A percentile compares a stretch with the other conserved stretches of the same genome.
phyloP scores from a whole-genome alignment of 257 asterid species.

The Jasminum sambac region DNA sequence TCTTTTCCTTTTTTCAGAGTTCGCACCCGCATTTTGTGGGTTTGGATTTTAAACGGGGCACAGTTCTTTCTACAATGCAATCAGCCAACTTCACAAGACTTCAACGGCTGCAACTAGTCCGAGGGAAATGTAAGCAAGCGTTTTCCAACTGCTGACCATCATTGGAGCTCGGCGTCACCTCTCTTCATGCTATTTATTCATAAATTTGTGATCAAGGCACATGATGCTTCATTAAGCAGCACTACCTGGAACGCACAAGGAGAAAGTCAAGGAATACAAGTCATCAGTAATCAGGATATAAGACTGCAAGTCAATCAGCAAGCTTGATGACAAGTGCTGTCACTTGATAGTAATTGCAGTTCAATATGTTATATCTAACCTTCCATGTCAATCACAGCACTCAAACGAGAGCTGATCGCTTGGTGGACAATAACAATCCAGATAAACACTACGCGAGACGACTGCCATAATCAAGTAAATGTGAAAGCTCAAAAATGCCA shows the following conservation, averaged over 20 bases:
- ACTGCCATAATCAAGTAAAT: not conserved
- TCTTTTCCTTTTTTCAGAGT: no score
- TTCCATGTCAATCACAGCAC: not conserved
- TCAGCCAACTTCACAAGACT: not conserved
- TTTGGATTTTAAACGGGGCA: no score
- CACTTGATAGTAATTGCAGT: no score
- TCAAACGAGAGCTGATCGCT: not conserved
- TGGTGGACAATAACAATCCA: slow-evolving; percentile 2
- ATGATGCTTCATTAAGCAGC: slow-evolving; percentile 2
- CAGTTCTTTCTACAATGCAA: not conserved
- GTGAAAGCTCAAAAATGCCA: slow-evolving; percentile 66
- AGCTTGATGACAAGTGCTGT: no score
- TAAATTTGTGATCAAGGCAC: not conserved
- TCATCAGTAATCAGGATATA: not conserved
- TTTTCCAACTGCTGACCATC: not conserved
- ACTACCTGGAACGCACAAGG: not conserved
- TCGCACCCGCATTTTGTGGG: no score
- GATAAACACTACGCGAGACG: not conserved
- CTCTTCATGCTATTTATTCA: not conserved
- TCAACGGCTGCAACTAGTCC: not conserved
- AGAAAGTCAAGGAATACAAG: not conserved
- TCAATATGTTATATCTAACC: no score
- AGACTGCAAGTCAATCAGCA: not conserved
- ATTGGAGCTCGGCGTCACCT: not conserved
- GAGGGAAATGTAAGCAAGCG: not conserved